Conservation (phyloP, 805 yeast species). For the Saturnispora mendoncae region DNA sequence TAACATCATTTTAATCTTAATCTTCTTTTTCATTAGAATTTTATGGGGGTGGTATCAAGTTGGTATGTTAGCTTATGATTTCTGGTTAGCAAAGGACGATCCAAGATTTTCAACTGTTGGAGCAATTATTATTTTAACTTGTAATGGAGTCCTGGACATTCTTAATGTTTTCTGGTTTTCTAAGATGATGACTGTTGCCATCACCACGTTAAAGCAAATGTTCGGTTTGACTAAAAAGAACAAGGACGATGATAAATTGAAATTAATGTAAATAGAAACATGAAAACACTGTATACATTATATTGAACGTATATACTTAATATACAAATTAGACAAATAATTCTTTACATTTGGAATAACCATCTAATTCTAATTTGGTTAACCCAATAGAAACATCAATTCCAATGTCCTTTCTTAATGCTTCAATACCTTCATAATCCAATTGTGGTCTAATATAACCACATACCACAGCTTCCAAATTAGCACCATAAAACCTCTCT, state of each 20-base stretch:
- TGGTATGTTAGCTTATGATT: constrained; percentile 21
- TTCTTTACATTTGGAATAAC: constrained; percentile 30
- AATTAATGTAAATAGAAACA: constrained; percentile 21
- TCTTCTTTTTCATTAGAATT: constrained; percentile 30
- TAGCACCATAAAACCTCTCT: constrained; percentile 73
- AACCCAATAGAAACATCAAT: constrained; percentile 66
- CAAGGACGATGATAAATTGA: constrained; percentile 24
- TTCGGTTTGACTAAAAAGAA: constrained; percentile 18
- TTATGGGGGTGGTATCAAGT: constrained; percentile 35
- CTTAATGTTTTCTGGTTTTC: constrained; percentile 31
- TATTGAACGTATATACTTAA: not conserved
- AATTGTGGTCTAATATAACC: constrained; percentile 92
- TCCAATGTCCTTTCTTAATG: constrained; percentile 74
- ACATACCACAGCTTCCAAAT: constrained; percentile 55
- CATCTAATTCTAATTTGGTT: constrained; percentile 36
- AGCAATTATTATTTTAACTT: constrained; percentile 23
- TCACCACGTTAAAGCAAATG: constrained; percentile 28
- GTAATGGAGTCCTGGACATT: constrained; percentile 29
- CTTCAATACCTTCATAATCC: constrained; percentile 73
- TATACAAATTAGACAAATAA: constrained; percentile 4
- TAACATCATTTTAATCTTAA: constrained; percentile 27
- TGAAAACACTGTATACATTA: too few relatives aligned
- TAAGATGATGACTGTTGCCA: constrained; percentile 31
- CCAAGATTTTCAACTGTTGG: constrained; percentile 24
- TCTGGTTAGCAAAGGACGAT: constrained; percentile 21